Base-by-base conservation (phyloP, 495 filamentous ascomycete species). In the Podospora didyma region DNA sequence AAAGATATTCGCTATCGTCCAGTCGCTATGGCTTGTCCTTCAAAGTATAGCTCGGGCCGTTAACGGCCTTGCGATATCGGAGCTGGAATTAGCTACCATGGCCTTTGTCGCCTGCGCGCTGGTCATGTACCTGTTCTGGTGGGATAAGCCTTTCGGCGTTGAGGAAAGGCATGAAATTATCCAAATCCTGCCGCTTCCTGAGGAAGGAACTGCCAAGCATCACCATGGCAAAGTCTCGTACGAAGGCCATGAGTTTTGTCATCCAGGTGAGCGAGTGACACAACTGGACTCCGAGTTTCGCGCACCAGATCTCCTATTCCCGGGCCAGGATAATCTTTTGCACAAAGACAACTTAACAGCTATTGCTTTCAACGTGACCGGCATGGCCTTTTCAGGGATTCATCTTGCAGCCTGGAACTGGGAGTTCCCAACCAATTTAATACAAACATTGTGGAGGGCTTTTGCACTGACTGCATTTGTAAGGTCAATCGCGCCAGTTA, bases 1-100 rank as follows among this genome's bases (percentile, higher is more conserved):
- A 3, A 77, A 77, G 49, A 24, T 63, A 2, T 51, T 76, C 16
- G 71, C 69, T 1, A 60, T 65, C 34, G 34, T 73, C 2, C 74
- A 77, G 60, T 73, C 68, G 5, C 11, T 16, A 7, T 76, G 72
- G 74, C 62, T 74, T 10, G 48, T 71, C 20, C 17, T 74, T 3
- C 71, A 75, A 49, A 65, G 60, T 34, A 56, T 64, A 26, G 63
- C 68, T 1, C 63, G 74, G 16, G 49, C 57, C 19, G 49, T 53
- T 12, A 42, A 44, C 5, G 28, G 58, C 0, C 46, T 74, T 0
- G 65, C 72, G 0, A 54, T 76, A 12, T 65, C 66, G 6, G 20
- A 69, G 9, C 59, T 76, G 1, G 75, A 77, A 39, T 46, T 74
- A 2, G 64, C 68, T 34, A 74, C 71, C 5, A 24, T 74, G 7